phyloP scores from a whole-genome alignment of 495 filamentous ascomycete species.

The Cairneyella variabilis region DNA sequence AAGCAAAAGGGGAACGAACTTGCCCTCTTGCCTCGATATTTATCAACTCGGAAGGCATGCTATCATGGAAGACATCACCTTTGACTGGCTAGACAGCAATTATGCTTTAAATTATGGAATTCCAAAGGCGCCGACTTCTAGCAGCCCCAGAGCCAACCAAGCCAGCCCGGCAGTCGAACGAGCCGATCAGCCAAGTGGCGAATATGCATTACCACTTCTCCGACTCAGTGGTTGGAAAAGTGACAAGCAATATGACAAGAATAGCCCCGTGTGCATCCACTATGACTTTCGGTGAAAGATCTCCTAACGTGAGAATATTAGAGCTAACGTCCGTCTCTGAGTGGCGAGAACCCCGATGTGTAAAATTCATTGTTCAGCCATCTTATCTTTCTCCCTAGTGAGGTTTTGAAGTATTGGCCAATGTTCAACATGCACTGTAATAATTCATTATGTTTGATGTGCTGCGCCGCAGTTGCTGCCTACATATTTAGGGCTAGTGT shows the following conservation, averaged over 20 bases:
- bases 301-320: slow-evolving; percentile 13
- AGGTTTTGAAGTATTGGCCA: no score
- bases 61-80: slow-evolving; percentile 13
- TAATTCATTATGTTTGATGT: no score
- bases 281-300: slow-evolving; percentile 20
- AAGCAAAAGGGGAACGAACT: neutral
- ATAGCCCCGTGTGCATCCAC: no score
- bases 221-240: slow-evolving; percentile 14
- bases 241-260: slow-evolving; percentile 20
- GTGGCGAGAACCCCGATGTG: no score
- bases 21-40: neutral
- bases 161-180: slow-evolving; percentile 15
- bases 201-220: slow-evolving; percentile 18
- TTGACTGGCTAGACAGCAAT: slow-evolving; percentile 10
- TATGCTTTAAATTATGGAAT: slow-evolving; percentile 9
- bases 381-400: no score
- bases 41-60: neutral
- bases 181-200: slow-evolving; percentile 14
- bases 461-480: no score
- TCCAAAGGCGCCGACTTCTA: slow-evolving; percentile 3
- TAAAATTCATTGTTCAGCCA: no score
- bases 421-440: no score
- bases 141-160: slow-evolving; percentile 13
- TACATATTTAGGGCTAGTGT: no score
- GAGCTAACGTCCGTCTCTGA: no score